Base-by-base conservation (phyloP, 345 rosid species). In the Eucalyptus pumila region DNA sequence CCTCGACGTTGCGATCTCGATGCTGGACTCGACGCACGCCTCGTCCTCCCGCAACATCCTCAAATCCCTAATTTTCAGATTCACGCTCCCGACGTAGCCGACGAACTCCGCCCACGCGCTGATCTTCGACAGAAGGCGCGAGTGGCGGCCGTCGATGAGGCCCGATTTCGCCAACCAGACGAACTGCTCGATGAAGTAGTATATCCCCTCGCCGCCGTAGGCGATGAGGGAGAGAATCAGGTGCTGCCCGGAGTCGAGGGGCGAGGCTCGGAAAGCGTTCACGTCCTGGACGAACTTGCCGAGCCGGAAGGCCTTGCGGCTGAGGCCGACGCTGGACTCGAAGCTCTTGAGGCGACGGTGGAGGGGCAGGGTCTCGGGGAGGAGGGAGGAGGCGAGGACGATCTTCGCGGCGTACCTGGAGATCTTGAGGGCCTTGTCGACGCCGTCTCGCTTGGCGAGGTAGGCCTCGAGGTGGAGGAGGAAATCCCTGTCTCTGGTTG, bases 261-360 rank as follows among this genome's bases (percentile, higher is more conserved):
- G 91, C 23, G 98, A 93, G 89, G 67, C 88, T 44, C 98, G 92
- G 12, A 97, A 86, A 5, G 96, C 95, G 94, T 96, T 97, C 60
- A 96, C 89, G 91, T 96, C 99, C 88, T 97, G 99, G 16, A 97
- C 93, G 90, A 96, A 97, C 93, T 97, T 97, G 2, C 99, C 99
- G 24, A 97, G 95, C 62, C 98, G 97, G 89, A 97, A 97, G 50
- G 99, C 99, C 92, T 97, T 97, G 52, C 99, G 99, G 85, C 98
- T 97, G 52, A 97, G 92, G n/a, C 99, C 99, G 56, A 96, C 98
- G 86, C 96, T 96, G 17, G 99, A 96, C 88, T 97, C 99, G 94
- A 97, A 97, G 93, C 92, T 92, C 92, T 94, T 95, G 89, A 97
- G 95, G 4, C 96, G 93, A 52, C 40, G 60, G 17, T 67, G 89